These are phyloP conservation scores for Orbilia ellipsospora DNA, from an alignment of 2,329 filamentous ascomycete species.

Conservation along the genomic window DNA sequence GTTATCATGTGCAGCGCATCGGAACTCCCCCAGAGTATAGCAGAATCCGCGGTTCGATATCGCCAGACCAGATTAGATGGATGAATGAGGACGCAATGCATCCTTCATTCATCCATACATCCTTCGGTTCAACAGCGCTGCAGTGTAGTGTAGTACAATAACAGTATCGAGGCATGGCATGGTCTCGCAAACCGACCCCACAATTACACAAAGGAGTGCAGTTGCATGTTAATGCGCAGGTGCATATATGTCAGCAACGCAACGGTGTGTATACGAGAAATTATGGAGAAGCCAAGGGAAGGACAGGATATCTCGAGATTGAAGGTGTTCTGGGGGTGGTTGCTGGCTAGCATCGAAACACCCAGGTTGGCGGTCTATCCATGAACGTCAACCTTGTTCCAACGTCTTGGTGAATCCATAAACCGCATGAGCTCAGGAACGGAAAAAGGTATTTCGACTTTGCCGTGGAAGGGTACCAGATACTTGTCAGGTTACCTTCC, in stretches of 20 bases:
- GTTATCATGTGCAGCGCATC: conserved; percentile 24
- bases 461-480: conserved; percentile 29
- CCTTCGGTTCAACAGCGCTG: too few relatives aligned
- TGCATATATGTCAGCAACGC: conserved; percentile 32
- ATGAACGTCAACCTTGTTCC: conserved; percentile 11
- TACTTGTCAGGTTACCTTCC: conserved; percentile 12
- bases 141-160: too few relatives aligned
- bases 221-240: conserved; percentile 5
- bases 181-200: too few relatives aligned
- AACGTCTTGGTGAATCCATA: conserved; percentile 4
- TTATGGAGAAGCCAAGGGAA: conserved; percentile 7
- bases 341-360: not conserved
- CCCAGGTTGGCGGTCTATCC: too few relatives aligned
- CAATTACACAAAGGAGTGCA: not conserved
- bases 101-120: not conserved
- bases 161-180: too few relatives aligned
- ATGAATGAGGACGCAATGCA: conserved; percentile 2
- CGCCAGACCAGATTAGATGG: too few relatives aligned
- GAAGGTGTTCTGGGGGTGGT: not conserved
- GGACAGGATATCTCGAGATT: conserved; percentile 4
- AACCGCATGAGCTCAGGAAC: not conserved
- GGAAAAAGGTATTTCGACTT: conserved; percentile 22
- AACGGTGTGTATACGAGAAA: not conserved
- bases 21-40: conserved; percentile 46
- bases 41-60: conserved; percentile 26